phyloP scores from a whole-genome alignment of 371 early-diverging fungal genomes.

The Fennellomyces sp. region DNA sequence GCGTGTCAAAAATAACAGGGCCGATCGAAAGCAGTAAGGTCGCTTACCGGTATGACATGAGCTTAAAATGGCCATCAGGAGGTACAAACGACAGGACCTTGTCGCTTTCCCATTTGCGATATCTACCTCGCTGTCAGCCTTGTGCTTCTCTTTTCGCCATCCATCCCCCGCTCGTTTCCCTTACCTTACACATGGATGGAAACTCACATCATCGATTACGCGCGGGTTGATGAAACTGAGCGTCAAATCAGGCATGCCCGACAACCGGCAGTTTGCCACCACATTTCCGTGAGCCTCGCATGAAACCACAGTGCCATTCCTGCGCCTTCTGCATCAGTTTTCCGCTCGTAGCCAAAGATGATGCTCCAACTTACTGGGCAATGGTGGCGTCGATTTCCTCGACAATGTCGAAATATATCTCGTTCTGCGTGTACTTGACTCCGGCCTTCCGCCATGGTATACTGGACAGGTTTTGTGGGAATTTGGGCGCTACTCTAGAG shows the following conservation, averaged over 20 bases:
- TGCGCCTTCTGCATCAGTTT: constrained; percentile 14
- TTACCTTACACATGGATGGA: constrained; percentile 89
- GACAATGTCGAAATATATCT: constrained; percentile 90
- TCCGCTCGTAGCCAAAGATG: background rate
- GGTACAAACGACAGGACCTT: constrained; percentile 88
- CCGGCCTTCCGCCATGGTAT: constrained; percentile 89
- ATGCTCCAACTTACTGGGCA: constrained; percentile 67
- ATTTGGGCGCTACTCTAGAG: constrained; percentile 46
- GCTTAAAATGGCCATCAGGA: constrained; percentile 90
- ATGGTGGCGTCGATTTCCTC: constrained; percentile 89
- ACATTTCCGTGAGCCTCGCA: constrained; percentile 85
- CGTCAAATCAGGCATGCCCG: constrained; percentile 91
- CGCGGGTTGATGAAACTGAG: constrained; percentile 74
- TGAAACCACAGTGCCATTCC: constrained; percentile 73
- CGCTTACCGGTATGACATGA: constrained; percentile 78
- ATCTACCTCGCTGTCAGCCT: constrained; percentile 20
- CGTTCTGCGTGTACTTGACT: constrained; percentile 90
- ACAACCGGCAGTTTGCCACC: constrained; percentile 73
- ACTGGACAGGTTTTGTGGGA: constrained; percentile 68
- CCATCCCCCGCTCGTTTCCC: background rate
- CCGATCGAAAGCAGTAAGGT: background rate
- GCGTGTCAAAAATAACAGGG: background rate
- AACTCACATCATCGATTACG: constrained; percentile 80
- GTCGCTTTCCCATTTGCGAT: constrained; percentile 81
- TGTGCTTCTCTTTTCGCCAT: background rate